These are phyloP conservation scores for Daldinia grandis DNA, from an alignment of 495 filamentous ascomycete species.

Conservation along the genomic window DNA sequence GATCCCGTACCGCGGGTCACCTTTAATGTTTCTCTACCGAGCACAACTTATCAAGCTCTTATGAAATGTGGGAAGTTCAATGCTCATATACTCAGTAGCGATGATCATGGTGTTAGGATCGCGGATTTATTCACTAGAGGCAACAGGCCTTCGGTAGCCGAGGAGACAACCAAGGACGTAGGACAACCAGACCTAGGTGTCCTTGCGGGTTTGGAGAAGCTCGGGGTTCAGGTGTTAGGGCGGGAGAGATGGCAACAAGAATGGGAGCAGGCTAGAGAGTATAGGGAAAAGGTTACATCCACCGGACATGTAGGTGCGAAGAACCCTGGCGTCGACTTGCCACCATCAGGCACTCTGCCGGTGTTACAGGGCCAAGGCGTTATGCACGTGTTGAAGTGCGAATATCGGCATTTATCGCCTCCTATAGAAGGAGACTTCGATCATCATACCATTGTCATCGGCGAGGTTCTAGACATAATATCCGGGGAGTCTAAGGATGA, in stretches of 20 bases:
- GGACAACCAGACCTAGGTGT: conserved; percentile 25
- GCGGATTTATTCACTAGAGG: conserved; percentile 56
- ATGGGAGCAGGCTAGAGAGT: conserved; percentile 22
- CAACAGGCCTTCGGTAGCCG: conserved; percentile 35
- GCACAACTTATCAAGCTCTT: conserved; percentile 74
- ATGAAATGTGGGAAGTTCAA: conserved; percentile 52
- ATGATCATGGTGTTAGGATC: conserved; percentile 51
- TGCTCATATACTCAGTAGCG: conserved; percentile 58
- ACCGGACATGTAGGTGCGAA: background rate
- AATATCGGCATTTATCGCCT: conserved; percentile 24
- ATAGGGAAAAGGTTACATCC: background rate
- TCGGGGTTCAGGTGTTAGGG: conserved; percentile 36
- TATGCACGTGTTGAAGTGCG: conserved; percentile 53
- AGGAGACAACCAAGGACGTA: background rate
- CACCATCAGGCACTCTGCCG: conserved; percentile 32
- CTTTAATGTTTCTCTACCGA: conserved; percentile 81
- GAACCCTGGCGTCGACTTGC: conserved; percentile 9
- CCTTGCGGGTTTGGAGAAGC: conserved; percentile 43
- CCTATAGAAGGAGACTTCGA: conserved; percentile 42
- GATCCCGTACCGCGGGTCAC: conserved; percentile 71
- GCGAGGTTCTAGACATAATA: conserved; percentile 58
- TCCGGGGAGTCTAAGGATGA: conserved; percentile 33
- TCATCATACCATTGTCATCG: conserved; percentile 64
- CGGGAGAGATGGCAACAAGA: conserved; percentile 32
- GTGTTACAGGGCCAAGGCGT: conserved; percentile 51